Percentiles rank a stretch among this genome's conserved stretches.
Evolutionary conservation across 352 stramenopile genomes (phyloP).

Genomic region (Globisporangium megalacanthum): DNA sequence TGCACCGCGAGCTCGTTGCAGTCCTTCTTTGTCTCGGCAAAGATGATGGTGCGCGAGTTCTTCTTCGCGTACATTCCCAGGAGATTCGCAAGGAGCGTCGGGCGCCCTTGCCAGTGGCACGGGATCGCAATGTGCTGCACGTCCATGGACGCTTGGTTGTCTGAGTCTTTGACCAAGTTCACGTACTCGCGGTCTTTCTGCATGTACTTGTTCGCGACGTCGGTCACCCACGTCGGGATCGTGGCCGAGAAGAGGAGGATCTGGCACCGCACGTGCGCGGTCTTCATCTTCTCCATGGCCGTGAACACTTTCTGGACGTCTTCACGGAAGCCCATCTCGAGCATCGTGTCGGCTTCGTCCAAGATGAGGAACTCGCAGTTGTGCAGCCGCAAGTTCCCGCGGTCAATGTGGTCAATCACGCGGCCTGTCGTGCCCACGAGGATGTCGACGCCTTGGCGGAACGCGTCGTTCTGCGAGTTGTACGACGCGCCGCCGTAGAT

Average conservation of each 20-base stretch:
- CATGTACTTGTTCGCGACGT: slow-evolving; percentile 91
- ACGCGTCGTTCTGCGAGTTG: slow-evolving; percentile 82
- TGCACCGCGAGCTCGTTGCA: slow-evolving; percentile 91
- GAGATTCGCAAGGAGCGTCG: slow-evolving; percentile 67
- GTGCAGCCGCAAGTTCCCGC: slow-evolving; percentile 84
- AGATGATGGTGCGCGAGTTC: slow-evolving; percentile 91
- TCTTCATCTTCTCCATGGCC: slow-evolving; percentile 69
- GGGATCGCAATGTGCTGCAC: slow-evolving; percentile 92
- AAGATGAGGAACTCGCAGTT: slow-evolving; percentile 91
- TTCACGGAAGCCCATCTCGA: slow-evolving; percentile 96
- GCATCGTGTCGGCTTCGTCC: slow-evolving; percentile 94
- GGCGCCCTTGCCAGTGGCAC: slow-evolving; percentile 88
- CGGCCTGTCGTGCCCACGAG: slow-evolving; percentile 91
- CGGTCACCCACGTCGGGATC: slow-evolving; percentile 90
- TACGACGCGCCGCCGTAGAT: slow-evolving; percentile 93
- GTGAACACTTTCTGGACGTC: slow-evolving; percentile 93
- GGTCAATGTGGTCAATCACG: slow-evolving; percentile 92
- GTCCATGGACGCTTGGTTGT: slow-evolving; percentile 86
- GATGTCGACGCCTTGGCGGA: slow-evolving; percentile 88
- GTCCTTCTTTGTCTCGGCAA: slow-evolving; percentile 94
- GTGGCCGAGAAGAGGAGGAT: slow-evolving; percentile 94
- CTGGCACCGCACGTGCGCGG: slow-evolving; percentile 54
- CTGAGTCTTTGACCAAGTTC: slow-evolving; percentile 90
- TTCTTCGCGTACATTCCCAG: slow-evolving; percentile 83
- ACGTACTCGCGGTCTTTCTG: slow-evolving; percentile 82